Base-by-base conservation (phyloP, 2,329 filamentous ascomycete genomes). In the Ophiosphaerella narmari region DNA sequence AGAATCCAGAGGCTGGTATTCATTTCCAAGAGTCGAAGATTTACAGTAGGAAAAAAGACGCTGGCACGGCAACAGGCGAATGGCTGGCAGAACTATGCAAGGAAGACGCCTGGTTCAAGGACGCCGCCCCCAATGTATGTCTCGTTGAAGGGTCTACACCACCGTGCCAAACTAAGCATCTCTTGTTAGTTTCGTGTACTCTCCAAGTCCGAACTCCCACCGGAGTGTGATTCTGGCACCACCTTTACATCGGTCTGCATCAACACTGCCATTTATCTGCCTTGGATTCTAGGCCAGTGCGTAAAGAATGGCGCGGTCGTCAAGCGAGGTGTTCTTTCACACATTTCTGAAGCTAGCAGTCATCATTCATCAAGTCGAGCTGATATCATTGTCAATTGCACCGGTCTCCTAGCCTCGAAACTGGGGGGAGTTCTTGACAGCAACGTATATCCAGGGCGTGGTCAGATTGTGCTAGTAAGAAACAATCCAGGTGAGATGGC, bases 241-340 rank as follows among this genome's bases (percentile, higher is more conserved):
- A 79, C 82, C 47, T 96, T 94, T 72, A 90, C 84, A 7, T 93
- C 89, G 1, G 86, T 96, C 35, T 97, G 92, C 75, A 93, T 97
- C 71, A 97, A 97, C 75, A 90, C 90, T 0, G 85, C 89, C 36
- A 75, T 97, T 50, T 97, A 97, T 74, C 84, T 97, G 2, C 85
- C 90, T 4, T 97, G 89, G 85, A 85, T 97, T 0, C 78, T 89
- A 0, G 88, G 89, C 0, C 87, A 94, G 75, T 95, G 90, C 70
- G 80, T 89, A 24, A 85, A 84, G 61, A 83, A 85, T 48, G 89
- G 90, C 24, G 88, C 89, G 6, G 77, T 84, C 1, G 77, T 80
- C 52, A 74, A 72, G 32, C 68, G 78, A 26, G 75, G 72, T 36
- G 68, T 76, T 21, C 68, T 77, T 39, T 74, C 76, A n/a, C 89